A percentile compares a stretch with the other conserved stretches of the same genome.
Conservation (phyloP, 2,329 filamentous ascomycete genomes). For the Penicillium sp. region DNA sequence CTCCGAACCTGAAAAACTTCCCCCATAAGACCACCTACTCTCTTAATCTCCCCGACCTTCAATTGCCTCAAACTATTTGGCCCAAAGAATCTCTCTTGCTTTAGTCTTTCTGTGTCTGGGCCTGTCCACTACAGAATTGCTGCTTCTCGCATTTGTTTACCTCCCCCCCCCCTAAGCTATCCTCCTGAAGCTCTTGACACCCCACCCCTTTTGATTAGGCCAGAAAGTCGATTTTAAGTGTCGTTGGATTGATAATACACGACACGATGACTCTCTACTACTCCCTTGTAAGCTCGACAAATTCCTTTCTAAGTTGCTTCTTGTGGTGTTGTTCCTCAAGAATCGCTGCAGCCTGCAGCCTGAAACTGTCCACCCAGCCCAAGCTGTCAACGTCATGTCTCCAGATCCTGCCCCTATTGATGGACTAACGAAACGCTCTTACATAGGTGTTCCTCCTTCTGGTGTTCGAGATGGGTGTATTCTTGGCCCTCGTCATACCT, state of each 20-base stretch:
- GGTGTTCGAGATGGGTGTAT: constrained; percentile 52
- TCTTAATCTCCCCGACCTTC: constrained; percentile 25
- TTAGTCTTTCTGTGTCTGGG: neutral
- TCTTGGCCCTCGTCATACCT: constrained; percentile 63
- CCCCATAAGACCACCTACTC: constrained; percentile 70
- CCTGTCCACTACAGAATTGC: neutral
- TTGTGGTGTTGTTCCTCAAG: constrained; percentile 2
- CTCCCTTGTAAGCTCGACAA: constrained; percentile 56
- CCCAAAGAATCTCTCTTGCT: constrained; percentile 6
- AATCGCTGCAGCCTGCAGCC: constrained; percentile 27
- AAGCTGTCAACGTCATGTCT: constrained; percentile 12
- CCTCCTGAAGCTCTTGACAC: constrained; percentile 17
- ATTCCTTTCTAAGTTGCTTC: neutral
- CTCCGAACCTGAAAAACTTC: constrained; percentile 22
- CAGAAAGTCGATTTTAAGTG: constrained; percentile 9
- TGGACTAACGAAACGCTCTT: constrained; percentile 12
- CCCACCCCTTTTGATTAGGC: constrained; percentile 21
- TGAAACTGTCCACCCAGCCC: constrained; percentile 9
- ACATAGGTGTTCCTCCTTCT: constrained; percentile 51
- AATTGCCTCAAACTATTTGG: constrained; percentile 36
- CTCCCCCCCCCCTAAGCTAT: constrained; percentile 8
- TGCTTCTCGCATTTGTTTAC: constrained; percentile 18
- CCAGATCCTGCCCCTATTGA: constrained; percentile 4
- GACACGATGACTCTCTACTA: constrained; percentile 68
- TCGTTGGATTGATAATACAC: constrained; percentile 11